A percentile compares a stretch with the other conserved stretches of the same genome.
Conservation (phyloP, 2,329 filamentous ascomycete genomes). For the Hypoxylon rubiginosum region DNA sequence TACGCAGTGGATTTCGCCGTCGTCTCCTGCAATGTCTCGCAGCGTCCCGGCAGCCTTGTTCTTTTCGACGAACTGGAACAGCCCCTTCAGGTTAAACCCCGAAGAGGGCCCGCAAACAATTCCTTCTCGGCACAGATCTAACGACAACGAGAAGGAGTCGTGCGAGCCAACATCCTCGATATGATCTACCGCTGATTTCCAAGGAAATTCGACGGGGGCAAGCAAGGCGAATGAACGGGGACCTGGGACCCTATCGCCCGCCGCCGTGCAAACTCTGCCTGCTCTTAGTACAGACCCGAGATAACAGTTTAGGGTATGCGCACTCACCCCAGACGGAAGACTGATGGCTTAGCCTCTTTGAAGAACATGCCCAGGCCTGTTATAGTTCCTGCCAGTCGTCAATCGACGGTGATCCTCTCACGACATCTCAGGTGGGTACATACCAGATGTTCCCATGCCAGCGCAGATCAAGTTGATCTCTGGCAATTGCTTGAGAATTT, state of each 20-base stretch:
- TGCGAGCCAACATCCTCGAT: conserved; percentile 69
- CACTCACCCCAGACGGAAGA: conserved; percentile 52
- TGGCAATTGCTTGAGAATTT: conserved; percentile 68
- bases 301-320: not conserved
- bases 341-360: conserved; percentile 63
- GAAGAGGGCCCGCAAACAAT: conserved; percentile 72
- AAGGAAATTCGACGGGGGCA: conserved; percentile 68
- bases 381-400: conserved; percentile 54
- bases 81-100: conserved; percentile 68
- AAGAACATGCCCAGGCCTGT: conserved; percentile 66
- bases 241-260: conserved; percentile 70
- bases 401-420: conserved; percentile 30
- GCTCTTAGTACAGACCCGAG: conserved; percentile 10
- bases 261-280: conserved; percentile 66
- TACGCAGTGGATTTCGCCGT: conserved; percentile 65
- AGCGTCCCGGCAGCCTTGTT: conserved; percentile 61
- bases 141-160: conserved; percentile 66
- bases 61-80: conserved; percentile 64
- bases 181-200: conserved; percentile 66
- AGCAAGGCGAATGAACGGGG: conserved; percentile 67
- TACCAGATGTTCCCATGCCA: conserved; percentile 69
- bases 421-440: conserved; percentile 52
- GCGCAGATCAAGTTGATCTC: conserved; percentile 69
- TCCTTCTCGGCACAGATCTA: conserved; percentile 68
- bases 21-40: conserved; percentile 57